Percentiles rank a stretch among this genome's conserved stretches.
Conservation (phyloP, 1,139 yeast genomes). For the Pichia sp. region DNA sequence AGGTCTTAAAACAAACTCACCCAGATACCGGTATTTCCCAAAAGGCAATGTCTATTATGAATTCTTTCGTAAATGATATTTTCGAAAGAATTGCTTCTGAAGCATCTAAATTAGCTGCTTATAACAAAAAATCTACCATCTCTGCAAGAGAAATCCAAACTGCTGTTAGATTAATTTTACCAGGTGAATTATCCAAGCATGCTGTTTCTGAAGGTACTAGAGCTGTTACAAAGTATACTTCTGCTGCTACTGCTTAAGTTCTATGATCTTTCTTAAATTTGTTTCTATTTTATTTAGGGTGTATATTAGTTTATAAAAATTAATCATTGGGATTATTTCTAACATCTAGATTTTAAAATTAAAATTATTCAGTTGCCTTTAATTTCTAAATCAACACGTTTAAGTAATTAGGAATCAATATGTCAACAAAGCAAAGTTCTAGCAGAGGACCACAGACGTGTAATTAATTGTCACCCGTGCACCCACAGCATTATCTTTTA, state of each 20-base stretch:
- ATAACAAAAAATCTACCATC: slow-evolving; percentile 98
- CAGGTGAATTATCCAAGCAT: slow-evolving; percentile 99
- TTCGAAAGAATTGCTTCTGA: slow-evolving; percentile 95
- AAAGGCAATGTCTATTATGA: slow-evolving; percentile 98
- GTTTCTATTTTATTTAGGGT: slow-evolving; percentile 25
- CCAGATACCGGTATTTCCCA: slow-evolving; percentile 99
- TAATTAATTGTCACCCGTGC: not conserved
- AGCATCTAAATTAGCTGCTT: slow-evolving; percentile 98
- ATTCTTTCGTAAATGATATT: slow-evolving; percentile 96
- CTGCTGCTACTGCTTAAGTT: slow-evolving; percentile 52
- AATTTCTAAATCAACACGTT: no score
- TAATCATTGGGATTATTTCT: slow-evolving; percentile 9
- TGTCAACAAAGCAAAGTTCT: no score
- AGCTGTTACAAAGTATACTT: slow-evolving; percentile 98
- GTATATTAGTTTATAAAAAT: slow-evolving; percentile 26
- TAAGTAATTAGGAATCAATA: no score
- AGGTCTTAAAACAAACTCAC: slow-evolving; percentile 97
- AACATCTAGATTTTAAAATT: no score
- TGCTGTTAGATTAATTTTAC: slow-evolving; percentile 97
- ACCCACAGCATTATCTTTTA: not conserved
- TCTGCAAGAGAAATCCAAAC: slow-evolving; percentile 99
- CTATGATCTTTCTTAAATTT: slow-evolving; percentile 14
- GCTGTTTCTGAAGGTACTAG: slow-evolving; percentile 99
- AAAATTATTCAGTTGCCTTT: not conserved
- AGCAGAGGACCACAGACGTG: no score